Evolutionary conservation across 345 rosid genomes (phyloP).

Genomic region (Camelina neglecta): DNA sequence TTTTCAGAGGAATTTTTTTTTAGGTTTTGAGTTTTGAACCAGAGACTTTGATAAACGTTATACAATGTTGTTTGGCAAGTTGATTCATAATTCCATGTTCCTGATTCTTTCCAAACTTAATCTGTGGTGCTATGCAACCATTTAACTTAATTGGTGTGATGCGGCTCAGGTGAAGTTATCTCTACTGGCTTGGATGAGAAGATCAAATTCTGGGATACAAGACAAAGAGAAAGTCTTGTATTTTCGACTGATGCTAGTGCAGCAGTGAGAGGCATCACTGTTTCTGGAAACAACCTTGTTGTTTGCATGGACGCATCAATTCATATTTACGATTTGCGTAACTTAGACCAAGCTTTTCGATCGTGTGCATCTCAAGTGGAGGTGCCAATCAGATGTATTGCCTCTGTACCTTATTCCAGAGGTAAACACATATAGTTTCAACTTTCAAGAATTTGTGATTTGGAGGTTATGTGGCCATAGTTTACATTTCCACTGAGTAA

Average conservation of each 20-base stretch:
- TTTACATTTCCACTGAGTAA: not conserved
- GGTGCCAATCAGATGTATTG: conserved; percentile 61
- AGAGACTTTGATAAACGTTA: conserved; percentile 17
- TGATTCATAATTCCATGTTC: not conserved
- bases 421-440: conserved; percentile 54
- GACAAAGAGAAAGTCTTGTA: conserved; percentile 46
- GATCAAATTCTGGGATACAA: conserved; percentile 71
- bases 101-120: not conserved
- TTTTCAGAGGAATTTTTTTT: not conserved
- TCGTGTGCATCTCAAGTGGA: conserved; percentile 54
- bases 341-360: conserved; percentile 56
- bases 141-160: conserved; percentile 1
- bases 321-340: conserved; percentile 72
- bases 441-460: conserved; percentile 38
- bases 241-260: conserved; percentile 41
- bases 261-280: conserved; percentile 70
- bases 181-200: conserved; percentile 82
- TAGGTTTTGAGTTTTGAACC: conserved; percentile 5
- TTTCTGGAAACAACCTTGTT: conserved; percentile 64
- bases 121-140: not conserved
- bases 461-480: conserved; percentile 47
- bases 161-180: conserved; percentile 60
- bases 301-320: conserved; percentile 67
- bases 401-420: conserved; percentile 60
- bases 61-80: not conserved